These are phyloP conservation scores for Vinca major DNA, from an alignment of 305 asterid genomes.

Conservation along the genomic window DNA sequence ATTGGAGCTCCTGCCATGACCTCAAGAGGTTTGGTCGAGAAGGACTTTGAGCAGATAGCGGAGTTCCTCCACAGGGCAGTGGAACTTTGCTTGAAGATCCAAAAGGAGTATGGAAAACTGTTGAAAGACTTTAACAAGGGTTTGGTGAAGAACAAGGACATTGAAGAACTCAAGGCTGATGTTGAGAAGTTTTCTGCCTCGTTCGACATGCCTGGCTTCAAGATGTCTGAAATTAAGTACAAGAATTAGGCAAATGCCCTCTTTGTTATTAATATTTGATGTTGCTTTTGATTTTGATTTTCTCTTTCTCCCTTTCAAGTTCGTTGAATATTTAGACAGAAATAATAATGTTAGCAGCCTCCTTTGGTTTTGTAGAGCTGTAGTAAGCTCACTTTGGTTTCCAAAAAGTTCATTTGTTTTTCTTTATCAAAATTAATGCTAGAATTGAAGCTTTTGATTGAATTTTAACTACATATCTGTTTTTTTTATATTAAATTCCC, in stretches of 20 bases:
- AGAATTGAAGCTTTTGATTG: neutral
- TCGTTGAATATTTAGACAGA: neutral
- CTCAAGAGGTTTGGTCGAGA: slow-evolving; percentile 85
- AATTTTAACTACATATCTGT: neutral
- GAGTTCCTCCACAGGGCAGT: slow-evolving; percentile 91
- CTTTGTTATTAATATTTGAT: neutral
- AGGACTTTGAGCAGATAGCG: slow-evolving; percentile 86
- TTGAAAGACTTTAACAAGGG: slow-evolving; percentile 90
- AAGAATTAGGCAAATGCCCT: slow-evolving; percentile 23
- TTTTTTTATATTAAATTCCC: too few species aligned
- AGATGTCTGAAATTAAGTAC: slow-evolving; percentile 85
- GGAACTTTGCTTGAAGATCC: slow-evolving; percentile 59
- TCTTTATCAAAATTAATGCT: neutral
- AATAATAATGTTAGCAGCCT: neutral
- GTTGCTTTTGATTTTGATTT: neutral
- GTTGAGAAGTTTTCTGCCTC: slow-evolving; percentile 70
- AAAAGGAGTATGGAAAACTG: slow-evolving; percentile 77
- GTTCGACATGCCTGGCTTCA: slow-evolving; percentile 91
- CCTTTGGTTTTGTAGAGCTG: neutral
- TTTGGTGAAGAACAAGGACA: slow-evolving; percentile 67
- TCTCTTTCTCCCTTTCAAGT: neutral
- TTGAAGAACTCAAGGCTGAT: slow-evolving; percentile 74
- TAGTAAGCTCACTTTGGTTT: neutral
- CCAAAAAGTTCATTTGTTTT: neutral
- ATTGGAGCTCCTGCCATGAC: slow-evolving; percentile 97